Evolutionary conservation across 495 filamentous ascomycete genomes (phyloP).

Genomic region (Penicillium angulare): DNA sequence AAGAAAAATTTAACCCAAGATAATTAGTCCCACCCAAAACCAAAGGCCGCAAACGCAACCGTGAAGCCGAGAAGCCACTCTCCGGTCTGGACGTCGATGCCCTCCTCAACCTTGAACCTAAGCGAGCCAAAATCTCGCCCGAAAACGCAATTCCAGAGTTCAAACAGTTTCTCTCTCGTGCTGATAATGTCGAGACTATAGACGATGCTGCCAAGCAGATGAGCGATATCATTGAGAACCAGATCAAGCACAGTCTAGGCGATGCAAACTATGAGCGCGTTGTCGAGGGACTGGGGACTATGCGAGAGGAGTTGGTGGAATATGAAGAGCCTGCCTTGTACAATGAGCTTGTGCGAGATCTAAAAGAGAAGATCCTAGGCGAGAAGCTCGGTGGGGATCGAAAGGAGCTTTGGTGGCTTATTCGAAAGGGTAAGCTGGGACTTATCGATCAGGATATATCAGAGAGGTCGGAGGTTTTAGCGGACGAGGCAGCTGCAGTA

Average conservation of each 20-base stretch:
- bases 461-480: constrained; percentile 60
- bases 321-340: constrained; percentile 75
- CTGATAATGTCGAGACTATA: constrained; percentile 60
- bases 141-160: constrained; percentile 90
- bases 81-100: constrained; percentile 87
- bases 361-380: constrained; percentile 70
- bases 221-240: constrained; percentile 62
- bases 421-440: constrained; percentile 65
- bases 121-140: constrained; percentile 63
- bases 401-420: constrained; percentile 76
- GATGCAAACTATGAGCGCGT: constrained; percentile 73
- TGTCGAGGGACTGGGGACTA: constrained; percentile 70
- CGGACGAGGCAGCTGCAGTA: constrained; percentile 66
- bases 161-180: constrained; percentile 70
- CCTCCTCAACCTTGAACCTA: constrained; percentile 60
- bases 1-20: background rate
- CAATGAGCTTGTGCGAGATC: constrained; percentile 66
- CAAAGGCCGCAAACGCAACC: constrained; percentile 68
- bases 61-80: constrained; percentile 74
- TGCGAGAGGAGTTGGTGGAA: constrained; percentile 73
- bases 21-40: constrained; percentile 73
- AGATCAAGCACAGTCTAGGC: constrained; percentile 70
- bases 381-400: constrained; percentile 80
- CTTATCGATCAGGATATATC: constrained; percentile 65
- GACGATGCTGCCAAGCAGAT: constrained; percentile 74